Evolutionary conservation across 2,329 filamentous ascomycete species (phyloP), one percentile per base, ranked within the genome.

Genomic region (Fusarium bactridioides): DNA sequence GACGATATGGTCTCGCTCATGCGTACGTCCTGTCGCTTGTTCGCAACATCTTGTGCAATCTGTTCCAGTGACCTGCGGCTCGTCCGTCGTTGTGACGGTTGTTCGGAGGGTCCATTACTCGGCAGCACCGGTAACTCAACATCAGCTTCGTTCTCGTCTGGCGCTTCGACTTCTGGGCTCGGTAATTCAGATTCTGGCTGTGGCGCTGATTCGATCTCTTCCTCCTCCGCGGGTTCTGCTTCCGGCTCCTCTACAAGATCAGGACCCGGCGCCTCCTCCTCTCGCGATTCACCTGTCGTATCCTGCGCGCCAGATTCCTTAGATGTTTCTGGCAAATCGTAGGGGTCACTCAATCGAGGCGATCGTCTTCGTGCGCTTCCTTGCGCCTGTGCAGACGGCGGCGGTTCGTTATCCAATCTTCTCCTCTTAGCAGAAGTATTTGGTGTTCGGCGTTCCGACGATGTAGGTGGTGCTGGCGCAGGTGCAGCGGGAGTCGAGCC

Each of bases 351-450:
- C 13, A 62, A 67, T 56, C 72, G 71, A 38, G 67, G 61, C 29
- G 73, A 77, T 47, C 73, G 70, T 61, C 73, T 70, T 11, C 60
- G 68, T 16, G 53, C 62, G 33, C 64, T 64, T 51, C 47, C 57
- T 48, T 43, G 56, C 10, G 55, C 57, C 21, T 70, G 70, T 54
- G 60, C 38, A 10, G 74, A 58, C 6, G 70, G 60, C 10, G 62
- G 53, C 10, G 69, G 58, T 15, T 77, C 76, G 44, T 70, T 76
- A 18, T 80, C 78, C 27, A 84, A 69, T 37, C 82, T 83, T 62
- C 82, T 79, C 67, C 85, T 81, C 77, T 87, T 87, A 23, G 83
- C 84, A 38, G 86, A 87, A 8, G 84, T 84, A 60, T 86, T 87
- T 10, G 85, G 82, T 18, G 82, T 83, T 23, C 83, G 81, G 55